Percentiles rank a stretch among this genome's conserved stretches.
These are phyloP conservation scores for Xylaria sp. DNA, from an alignment of 2,329 filamentous ascomycete genomes.

Conservation along the genomic window DNA sequence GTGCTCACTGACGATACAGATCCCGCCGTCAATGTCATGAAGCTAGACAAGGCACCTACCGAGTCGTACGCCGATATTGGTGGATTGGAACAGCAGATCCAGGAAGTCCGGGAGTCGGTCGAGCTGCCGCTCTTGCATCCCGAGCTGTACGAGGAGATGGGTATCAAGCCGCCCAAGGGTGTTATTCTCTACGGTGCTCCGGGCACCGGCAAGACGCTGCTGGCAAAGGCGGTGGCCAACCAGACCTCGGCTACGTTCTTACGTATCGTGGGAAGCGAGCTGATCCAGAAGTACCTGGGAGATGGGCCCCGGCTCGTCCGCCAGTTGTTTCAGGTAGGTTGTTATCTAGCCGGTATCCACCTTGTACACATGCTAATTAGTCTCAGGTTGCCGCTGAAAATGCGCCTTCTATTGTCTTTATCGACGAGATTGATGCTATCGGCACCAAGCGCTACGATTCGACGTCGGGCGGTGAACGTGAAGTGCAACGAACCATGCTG, in stretches of 20 bases:
- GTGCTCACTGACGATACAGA: conserved; percentile 96
- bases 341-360: background rate
- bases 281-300: conserved; percentile 98
- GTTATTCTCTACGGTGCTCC: conserved; percentile 98
- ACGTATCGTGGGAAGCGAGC: conserved; percentile 92
- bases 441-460: conserved; percentile 99
- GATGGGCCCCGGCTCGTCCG: conserved; percentile 93
- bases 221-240: conserved; percentile 97
- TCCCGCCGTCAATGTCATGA: conserved; percentile 97
- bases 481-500: conserved; percentile 98
- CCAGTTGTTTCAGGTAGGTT: conserved; percentile 82
- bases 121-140: conserved; percentile 93
- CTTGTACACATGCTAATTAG: conserved; percentile 26
- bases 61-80: conserved; percentile 99
- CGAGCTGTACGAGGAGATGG: conserved; percentile 99
- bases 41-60: conserved; percentile 96
- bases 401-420: conserved; percentile 96
- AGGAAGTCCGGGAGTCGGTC: conserved; percentile 96
- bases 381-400: conserved; percentile 86
- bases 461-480: conserved; percentile 92
- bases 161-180: conserved; percentile 99
- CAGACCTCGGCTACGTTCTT: conserved; percentile 99
- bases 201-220: conserved; percentile 92
- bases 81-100: conserved; percentile 91
- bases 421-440: conserved; percentile 98